Conservation (phyloP, 768 basidiomycete genomes). For the Cyclocybe cylindracea region DNA sequence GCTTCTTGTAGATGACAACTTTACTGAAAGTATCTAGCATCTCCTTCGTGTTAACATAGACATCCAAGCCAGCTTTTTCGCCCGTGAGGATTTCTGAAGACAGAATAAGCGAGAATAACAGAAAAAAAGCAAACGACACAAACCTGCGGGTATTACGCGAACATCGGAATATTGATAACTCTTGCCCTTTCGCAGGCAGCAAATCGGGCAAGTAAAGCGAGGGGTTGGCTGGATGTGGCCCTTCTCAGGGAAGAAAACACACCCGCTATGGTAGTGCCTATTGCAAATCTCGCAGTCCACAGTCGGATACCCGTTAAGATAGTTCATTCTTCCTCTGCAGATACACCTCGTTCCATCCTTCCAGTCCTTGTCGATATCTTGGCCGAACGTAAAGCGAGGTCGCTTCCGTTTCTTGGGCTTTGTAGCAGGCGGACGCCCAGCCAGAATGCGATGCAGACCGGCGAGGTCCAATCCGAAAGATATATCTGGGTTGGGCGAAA, state of each 20-base stretch:
- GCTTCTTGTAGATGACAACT: constrained; percentile 67
- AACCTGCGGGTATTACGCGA: constrained; percentile 57
- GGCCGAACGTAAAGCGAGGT: constrained; percentile 70
- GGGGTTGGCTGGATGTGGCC: constrained; percentile 23
- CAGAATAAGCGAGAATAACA: constrained; percentile 11
- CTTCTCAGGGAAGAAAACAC: constrained; percentile 71
- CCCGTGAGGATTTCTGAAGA: constrained; percentile 23
- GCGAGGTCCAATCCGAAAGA: constrained; percentile 85
- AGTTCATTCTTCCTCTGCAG: constrained; percentile 68
- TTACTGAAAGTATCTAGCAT: constrained; percentile 79
- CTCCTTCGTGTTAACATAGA: constrained; percentile 69
- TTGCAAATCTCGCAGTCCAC: constrained; percentile 70
- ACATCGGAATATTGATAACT: constrained; percentile 76
- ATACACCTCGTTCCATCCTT: constrained; percentile 78
- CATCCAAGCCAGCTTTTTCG: constrained; percentile 52
- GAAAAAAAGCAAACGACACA: constrained; percentile 26
- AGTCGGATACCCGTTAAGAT: constrained; percentile 59
- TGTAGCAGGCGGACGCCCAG: constrained; percentile 56
- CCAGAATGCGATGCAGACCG: constrained; percentile 79
- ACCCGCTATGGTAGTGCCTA: constrained; percentile 69
- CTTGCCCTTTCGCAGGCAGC: constrained; percentile 73
- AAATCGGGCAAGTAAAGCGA: constrained; percentile 73
- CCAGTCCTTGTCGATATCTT: constrained; percentile 76
- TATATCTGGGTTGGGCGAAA: constrained; percentile 77
- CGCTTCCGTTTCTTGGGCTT: constrained; percentile 59